Evolutionary conservation across 306 rosid genomes (phyloP), one percentile per base, ranked within the genome.

Genomic region (Castanea sativa): DNA sequence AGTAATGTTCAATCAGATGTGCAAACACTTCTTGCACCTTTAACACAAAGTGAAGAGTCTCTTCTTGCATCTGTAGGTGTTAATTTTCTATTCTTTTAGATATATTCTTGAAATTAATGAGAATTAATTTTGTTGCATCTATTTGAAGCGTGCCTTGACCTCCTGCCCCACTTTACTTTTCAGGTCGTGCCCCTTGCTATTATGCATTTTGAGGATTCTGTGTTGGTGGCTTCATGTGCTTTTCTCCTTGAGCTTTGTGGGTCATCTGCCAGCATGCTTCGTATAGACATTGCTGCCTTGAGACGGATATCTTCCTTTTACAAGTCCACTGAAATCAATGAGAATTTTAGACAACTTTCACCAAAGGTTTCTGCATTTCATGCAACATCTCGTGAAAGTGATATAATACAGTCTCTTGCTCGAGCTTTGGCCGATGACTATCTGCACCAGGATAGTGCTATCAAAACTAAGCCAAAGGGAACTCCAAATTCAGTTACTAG

Each of bases 181-280:
- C 95, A 94, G 99, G 92, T 94, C 78, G 76, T 90, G 68, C 97
- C 97, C 58, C 86, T 88, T 80, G 97, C 97, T 82, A 87, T 92
- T 82, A 83, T 87, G 86, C 93, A 92, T 90, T 94, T 89, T 85
- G 99, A 94, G 87, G 90, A 92, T 89, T 84, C 91, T 57, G 84
- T 87, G 85, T 89, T 94, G 81, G 97, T 86, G 83, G 92, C 99
- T 70, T 91, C 99, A 11, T 92, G 97, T 85, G 87, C 95, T 80
- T 91, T 94, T 83, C 92, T 94, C 76, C 77, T 94, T 78, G 97
- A 91, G 89, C 95, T 94, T 61, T 89, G 97, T 75, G 99, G 99
- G 53, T 83, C 91, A 84, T 92, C 97, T 83, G 95, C 97, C 81
- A 85, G 88, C 80, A 91, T 87, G 91, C 83, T 92, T 82, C 91